phyloP scores from a whole-genome alignment of 176 grass and related monocot genomes.

The Aegilops umbellulata region DNA sequence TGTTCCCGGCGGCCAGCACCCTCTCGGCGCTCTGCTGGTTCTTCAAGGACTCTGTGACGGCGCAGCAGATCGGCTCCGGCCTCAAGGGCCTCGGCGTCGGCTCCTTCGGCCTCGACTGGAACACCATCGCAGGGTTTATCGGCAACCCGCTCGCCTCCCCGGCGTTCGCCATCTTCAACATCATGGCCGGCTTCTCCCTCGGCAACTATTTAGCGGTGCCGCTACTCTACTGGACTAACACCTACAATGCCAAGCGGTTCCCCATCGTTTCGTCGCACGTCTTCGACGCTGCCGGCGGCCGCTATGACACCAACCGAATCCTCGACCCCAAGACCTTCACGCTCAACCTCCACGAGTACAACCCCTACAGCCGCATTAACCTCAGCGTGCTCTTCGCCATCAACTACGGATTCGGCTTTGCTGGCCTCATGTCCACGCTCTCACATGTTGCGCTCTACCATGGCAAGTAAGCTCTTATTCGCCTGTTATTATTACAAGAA shows the following conservation, averaged over 20 bases:
- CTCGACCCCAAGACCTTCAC: background rate
- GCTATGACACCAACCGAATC: constrained; percentile 17
- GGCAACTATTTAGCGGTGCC: constrained; percentile 56
- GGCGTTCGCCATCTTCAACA: constrained; percentile 76
- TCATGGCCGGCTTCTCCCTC: constrained; percentile 32
- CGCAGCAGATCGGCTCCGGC: constrained; percentile 95
- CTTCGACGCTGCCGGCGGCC: constrained; percentile 48
- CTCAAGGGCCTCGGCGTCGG: constrained; percentile 71
- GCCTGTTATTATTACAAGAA: background rate
- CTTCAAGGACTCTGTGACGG: constrained; percentile 55
- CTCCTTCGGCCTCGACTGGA: constrained; percentile 83
- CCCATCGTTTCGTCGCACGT: constrained; percentile 82
- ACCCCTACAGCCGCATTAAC: constrained; percentile 60
- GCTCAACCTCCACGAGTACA: constrained; percentile 37
- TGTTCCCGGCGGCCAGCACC: constrained; percentile 84
- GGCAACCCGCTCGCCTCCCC: constrained; percentile 88
- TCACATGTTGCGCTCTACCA: constrained; percentile 16
- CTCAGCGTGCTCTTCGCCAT: constrained; percentile 80
- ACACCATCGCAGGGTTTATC: constrained; percentile 65
- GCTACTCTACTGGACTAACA: constrained; percentile 58
- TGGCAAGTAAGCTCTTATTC: constrained; percentile 2
- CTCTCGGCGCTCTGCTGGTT: constrained; percentile 87
- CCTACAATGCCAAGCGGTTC: constrained; percentile 77
- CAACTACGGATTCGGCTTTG: constrained; percentile 82
- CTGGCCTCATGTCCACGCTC: constrained; percentile 71